Percentiles rank a stretch among this genome's conserved stretches.
Conservation (phyloP, 2,329 filamentous ascomycete species). For the Colletotrichum sublineola region DNA sequence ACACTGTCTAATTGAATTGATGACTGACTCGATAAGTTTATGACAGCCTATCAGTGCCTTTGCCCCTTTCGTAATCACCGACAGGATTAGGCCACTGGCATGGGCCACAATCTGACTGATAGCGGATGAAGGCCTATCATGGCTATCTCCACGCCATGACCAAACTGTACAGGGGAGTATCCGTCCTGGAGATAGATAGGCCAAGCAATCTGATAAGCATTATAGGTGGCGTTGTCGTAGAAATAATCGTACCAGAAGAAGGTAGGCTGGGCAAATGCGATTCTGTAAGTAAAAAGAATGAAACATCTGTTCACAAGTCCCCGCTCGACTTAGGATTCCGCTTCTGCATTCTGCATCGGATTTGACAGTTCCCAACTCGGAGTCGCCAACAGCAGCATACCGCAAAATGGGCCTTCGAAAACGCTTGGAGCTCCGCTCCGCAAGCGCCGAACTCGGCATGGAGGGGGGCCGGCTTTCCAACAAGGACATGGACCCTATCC, state of each 20-base stretch:
- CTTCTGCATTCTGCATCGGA: not conserved
- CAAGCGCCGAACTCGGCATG: conserved; percentile 29
- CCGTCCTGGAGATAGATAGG: not conserved
- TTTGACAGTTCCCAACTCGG: not conserved
- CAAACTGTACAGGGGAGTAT: conserved; percentile 1
- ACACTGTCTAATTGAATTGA: not conserved
- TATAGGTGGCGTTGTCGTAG: not conserved
- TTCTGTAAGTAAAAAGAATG: conserved; percentile 3
- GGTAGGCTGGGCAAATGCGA: not conserved
- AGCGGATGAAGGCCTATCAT: conserved; percentile 22
- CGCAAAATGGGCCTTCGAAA: conserved; percentile 27
- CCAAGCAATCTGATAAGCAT: conserved; percentile 22
- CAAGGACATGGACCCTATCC: conserved; percentile 44
- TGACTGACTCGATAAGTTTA: conserved; percentile 3
- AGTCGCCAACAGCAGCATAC: not conserved
- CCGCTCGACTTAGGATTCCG: not conserved
- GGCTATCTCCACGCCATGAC: conserved; percentile 10
- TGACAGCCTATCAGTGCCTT: conserved; percentile 12
- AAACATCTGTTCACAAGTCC: conserved; percentile 3
- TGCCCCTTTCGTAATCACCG: too few relatives aligned
- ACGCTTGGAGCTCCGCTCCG: conserved; percentile 34
- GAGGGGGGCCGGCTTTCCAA: conserved; percentile 39
- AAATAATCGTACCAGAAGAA: not conserved
- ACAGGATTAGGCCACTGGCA: conserved; percentile 11
- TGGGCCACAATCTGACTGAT: conserved; percentile 17